These are phyloP conservation scores for Sistotremastrum niveocremeum DNA, from an alignment of 768 basidiomycete species.

Conservation along the genomic window DNA sequence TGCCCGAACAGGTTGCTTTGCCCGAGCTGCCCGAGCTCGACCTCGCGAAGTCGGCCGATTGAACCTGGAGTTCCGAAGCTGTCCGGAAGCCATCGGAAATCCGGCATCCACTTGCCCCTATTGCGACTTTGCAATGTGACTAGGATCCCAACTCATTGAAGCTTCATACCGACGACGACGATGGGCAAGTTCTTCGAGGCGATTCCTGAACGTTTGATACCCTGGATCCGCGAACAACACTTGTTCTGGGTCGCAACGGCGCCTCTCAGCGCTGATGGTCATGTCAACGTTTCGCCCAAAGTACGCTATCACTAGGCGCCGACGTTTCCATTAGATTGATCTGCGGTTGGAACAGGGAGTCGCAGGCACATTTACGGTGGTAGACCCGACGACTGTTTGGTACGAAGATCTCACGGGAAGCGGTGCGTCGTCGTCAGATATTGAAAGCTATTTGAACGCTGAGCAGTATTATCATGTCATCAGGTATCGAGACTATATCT, in stretches of 20 bases:
- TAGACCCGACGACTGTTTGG: conserved; percentile 43
- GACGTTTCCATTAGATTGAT: background rate
- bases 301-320: background rate
- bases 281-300: conserved; percentile 59
- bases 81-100: no score
- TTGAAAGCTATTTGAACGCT: background rate
- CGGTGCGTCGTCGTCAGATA: conserved; percentile 25
- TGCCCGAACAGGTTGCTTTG: no score
- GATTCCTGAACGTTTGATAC: conserved; percentile 36
- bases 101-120: no score
- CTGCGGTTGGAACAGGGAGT: conserved; percentile 19
- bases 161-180: background rate
- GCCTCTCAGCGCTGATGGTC: conserved; percentile 40
- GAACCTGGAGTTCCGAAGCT: no score
- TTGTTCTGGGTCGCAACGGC: conserved; percentile 64
- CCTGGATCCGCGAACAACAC: conserved; percentile 49
- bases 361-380: conserved; percentile 46
- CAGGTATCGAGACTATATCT: conserved; percentile 45
- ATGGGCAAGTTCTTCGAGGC: conserved; percentile 50
- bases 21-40: no score
- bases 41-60: no score
- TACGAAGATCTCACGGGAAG: conserved; percentile 65
- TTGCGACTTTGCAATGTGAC: no score
- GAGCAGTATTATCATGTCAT: background rate
- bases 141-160: no score